Evolutionary conservation across 352 stramenopile genomes (phyloP), one percentile per base, ranked within the genome.

Genomic region (Globisporangium lucens): DNA sequence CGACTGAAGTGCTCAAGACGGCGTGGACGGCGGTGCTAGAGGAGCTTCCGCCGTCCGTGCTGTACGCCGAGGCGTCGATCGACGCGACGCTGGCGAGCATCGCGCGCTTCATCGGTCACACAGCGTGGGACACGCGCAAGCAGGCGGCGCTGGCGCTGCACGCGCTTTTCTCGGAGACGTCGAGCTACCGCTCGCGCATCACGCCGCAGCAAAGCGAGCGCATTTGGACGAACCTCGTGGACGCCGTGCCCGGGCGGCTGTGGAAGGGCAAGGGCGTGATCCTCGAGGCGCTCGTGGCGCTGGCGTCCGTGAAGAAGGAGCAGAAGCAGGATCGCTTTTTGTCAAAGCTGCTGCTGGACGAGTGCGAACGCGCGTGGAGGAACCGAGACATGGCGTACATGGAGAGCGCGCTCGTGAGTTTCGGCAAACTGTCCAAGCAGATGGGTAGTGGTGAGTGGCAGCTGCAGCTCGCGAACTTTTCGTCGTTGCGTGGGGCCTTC

Each of bases 221-320:
- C n/a, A 82, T 91, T 22, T 87, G 84, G 74, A 63, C 68, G 13
- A 69, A 84, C 15, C 55, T 94, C 0, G 61, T 88, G 27, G 64
- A 72, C 10, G 70, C 80, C 30, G 78, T 94, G 9, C 87, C 87
- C 6, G 87, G 87, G 2, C 78, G 83, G 51, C 70, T 94, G 2
- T 94, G 87, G 87, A 83, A 73, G 38, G 85, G 87, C 49, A 94
- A 94, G 56, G 87, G 87, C 13, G 79, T 85, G 22, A 77, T 93
- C 36, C 65, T 94, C 9, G 87, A 94, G 58, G 82, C 87, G 15
- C 75, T 94, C 6, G 82, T 90, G 3, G 72, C 74, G 2, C 70
- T 90, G n/a, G 77, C 78, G 3, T 49, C 58, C 49, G 69, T 83
- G 2, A 66, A 71, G 36, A 47, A 47, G 15, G 61, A 72, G 36